Percentiles rank a stretch among this genome's conserved stretches.
These are phyloP conservation scores for Trichoderma asperellum DNA, from an alignment of 2,329 filamentous ascomycete genomes.

Conservation along the genomic window DNA sequence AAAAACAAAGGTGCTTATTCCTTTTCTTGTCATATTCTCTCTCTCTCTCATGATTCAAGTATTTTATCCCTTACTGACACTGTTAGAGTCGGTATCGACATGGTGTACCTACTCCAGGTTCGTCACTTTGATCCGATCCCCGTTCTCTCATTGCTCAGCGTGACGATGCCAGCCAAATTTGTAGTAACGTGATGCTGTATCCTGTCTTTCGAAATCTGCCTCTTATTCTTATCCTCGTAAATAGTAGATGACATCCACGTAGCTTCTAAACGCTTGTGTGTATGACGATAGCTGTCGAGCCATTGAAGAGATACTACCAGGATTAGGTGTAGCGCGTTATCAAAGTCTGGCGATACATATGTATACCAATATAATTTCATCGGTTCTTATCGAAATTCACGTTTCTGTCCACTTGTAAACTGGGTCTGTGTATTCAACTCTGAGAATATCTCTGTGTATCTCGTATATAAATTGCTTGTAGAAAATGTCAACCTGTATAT, in stretches of 20 bases:
- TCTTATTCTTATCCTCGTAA: not conserved
- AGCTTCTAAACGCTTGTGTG: not conserved
- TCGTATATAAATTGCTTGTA: not conserved
- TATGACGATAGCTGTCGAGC: not conserved
- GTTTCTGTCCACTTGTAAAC: not conserved
- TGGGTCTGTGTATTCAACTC: not conserved
- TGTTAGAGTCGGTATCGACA: conserved; percentile 19
- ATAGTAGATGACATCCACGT: not conserved
- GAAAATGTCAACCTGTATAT: conserved; percentile 3
- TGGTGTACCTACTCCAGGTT: conserved; percentile 20
- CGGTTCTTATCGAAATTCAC: not conserved
- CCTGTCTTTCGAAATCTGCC: not conserved
- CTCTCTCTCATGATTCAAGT: conserved; percentile 30
- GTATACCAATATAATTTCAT: not conserved
- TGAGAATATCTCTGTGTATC: conserved; percentile 3
- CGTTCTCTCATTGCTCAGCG: not conserved
- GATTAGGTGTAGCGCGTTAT: not conserved
- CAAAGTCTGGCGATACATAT: not conserved
- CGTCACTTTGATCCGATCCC: not conserved
- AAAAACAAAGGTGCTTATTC: conserved; percentile 38
- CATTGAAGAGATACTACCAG: not conserved
- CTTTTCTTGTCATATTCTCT: conserved; percentile 33
- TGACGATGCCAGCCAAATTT: not conserved
- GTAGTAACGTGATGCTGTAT: not conserved
- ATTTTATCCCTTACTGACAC: conserved; percentile 37